A percentile compares a stretch with the other conserved stretches of the same genome.
Evolutionary conservation across 495 filamentous ascomycete genomes (phyloP).

Genomic region (Bacidia gigantensis): DNA sequence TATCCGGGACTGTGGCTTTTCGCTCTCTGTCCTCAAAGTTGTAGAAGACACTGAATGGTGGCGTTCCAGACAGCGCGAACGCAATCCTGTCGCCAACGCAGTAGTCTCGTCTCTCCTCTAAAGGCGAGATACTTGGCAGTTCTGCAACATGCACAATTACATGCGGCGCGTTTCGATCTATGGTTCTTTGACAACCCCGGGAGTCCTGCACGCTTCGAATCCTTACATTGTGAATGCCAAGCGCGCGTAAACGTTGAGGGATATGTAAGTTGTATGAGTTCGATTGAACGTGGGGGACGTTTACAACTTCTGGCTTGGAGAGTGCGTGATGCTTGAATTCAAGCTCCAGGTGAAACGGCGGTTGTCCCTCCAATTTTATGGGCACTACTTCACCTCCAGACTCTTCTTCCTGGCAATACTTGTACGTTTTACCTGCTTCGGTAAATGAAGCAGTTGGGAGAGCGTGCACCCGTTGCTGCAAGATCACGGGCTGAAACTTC

Average conservation of each 20-base stretch:
- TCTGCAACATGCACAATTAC: slow-evolving; percentile 84
- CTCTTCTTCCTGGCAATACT: slow-evolving; percentile 78
- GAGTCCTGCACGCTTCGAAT: slow-evolving; percentile 81
- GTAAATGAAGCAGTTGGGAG: slow-evolving; percentile 67
- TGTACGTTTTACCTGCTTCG: slow-evolving; percentile 86
- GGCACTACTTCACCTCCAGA: slow-evolving; percentile 73
- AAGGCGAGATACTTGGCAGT: slow-evolving; percentile 72
- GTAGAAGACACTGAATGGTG: slow-evolving; percentile 88
- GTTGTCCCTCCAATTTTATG: slow-evolving; percentile 62
- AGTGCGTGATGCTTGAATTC: slow-evolving; percentile 82
- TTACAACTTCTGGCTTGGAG: slow-evolving; percentile 63
- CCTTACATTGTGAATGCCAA: slow-evolving; percentile 72
- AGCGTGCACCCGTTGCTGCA: slow-evolving; percentile 71
- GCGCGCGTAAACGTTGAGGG: slow-evolving; percentile 63
- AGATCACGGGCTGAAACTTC: slow-evolving; percentile 42
- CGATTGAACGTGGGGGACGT: slow-evolving; percentile 59
- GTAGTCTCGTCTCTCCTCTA: slow-evolving; percentile 80
- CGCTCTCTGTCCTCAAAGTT: slow-evolving; percentile 63
- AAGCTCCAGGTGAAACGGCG: slow-evolving; percentile 81
- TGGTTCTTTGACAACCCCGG: slow-evolving; percentile 64
- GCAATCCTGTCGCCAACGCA: slow-evolving; percentile 90
- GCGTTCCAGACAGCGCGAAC: slow-evolving; percentile 74
- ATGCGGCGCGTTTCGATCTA: slow-evolving; percentile 48
- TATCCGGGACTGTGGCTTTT: slow-evolving; percentile 62
- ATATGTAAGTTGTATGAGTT: slow-evolving; percentile 66